phyloP scores from a whole-genome alignment of 441 rosid genomes.

The Gossypium gossypioides region DNA sequence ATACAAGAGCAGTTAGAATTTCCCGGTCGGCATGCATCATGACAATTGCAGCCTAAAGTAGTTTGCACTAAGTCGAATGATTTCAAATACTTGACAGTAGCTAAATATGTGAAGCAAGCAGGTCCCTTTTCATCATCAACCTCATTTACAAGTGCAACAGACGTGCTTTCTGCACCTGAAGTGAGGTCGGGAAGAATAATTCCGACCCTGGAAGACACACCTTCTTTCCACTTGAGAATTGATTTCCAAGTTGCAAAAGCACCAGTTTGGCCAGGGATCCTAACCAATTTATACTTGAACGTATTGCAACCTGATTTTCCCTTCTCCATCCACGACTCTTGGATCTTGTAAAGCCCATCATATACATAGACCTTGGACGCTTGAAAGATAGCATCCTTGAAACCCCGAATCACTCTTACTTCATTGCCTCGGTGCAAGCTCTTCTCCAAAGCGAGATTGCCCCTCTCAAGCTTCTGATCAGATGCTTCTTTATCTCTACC shows the following conservation, averaged over 20 bases:
- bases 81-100: conserved; percentile 24
- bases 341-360: conserved; percentile 68
- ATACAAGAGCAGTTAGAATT: conserved; percentile 38
- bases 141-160: conserved; percentile 42
- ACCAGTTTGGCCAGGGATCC: conserved; percentile 60
- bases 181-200: conserved; percentile 43
- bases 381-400: conserved; percentile 42
- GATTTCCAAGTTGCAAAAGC: conserved; percentile 67
- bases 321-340: conserved; percentile 81
- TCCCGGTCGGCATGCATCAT: conserved; percentile 28
- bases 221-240: conserved; percentile 60
- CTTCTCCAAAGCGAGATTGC: conserved; percentile 84
- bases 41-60: conserved; percentile 25
- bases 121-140: conserved; percentile 46
- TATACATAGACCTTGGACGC: conserved; percentile 48
- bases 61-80: conserved; percentile 21
- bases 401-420: conserved; percentile 72
- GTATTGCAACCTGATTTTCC: conserved; percentile 68
- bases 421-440: conserved; percentile 61
- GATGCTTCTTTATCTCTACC: conserved; percentile 35
- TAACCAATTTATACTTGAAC: conserved; percentile 61
- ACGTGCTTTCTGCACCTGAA: conserved; percentile 38
- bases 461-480: conserved; percentile 87
- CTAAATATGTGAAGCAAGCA: conserved; percentile 31
- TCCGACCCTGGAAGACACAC: conserved; percentile 28